Percentiles rank a stretch among this genome's conserved stretches.
Evolutionary conservation across 1,284 basidiomycete species (phyloP).

Genomic region (Puccinia novopanici): DNA sequence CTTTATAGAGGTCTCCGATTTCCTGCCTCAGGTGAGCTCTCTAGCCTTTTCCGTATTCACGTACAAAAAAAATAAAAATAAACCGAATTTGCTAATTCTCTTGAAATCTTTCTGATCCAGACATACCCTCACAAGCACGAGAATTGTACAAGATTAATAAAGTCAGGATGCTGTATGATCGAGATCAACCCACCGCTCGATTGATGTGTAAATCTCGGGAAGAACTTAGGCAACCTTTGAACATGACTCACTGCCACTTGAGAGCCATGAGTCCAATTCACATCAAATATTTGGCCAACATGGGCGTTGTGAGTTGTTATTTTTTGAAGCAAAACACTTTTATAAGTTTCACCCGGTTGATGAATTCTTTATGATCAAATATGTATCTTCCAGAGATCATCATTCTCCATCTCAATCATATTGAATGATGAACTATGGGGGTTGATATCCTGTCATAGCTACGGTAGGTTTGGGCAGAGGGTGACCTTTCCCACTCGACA

Average conservation of each 20-base stretch:
- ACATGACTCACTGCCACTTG: constrained; percentile 85
- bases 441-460: constrained; percentile 79
- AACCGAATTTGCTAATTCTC: too few species aligned
- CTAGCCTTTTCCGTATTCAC: too few species aligned
- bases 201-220: constrained; percentile 70
- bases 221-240: constrained; percentile 73
- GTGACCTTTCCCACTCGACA: constrained; percentile 57
- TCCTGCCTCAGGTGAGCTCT: constrained; percentile 59
- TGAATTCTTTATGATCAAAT: constrained; percentile 24
- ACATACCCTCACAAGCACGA: constrained; percentile 67
- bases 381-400: constrained; percentile 57
- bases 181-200: constrained; percentile 74
- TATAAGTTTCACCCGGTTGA: too few species aligned
- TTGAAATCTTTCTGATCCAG: constrained; percentile 55
- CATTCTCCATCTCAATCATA: constrained; percentile 69
- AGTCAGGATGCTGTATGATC: constrained; percentile 78
- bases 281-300: constrained; percentile 66
- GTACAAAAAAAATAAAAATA: too few species aligned
- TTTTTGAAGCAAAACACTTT: too few species aligned
- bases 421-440: constrained; percentile 83
- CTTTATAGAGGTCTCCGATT: constrained; percentile 76
- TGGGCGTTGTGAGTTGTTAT: constrained; percentile 62
- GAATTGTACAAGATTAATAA: constrained; percentile 70
- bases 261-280: constrained; percentile 89
- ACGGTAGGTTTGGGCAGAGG: constrained; percentile 68